These are phyloP conservation scores for Prunus mira DNA, from an alignment of 306 rosid genomes.

Conservation along the genomic window DNA sequence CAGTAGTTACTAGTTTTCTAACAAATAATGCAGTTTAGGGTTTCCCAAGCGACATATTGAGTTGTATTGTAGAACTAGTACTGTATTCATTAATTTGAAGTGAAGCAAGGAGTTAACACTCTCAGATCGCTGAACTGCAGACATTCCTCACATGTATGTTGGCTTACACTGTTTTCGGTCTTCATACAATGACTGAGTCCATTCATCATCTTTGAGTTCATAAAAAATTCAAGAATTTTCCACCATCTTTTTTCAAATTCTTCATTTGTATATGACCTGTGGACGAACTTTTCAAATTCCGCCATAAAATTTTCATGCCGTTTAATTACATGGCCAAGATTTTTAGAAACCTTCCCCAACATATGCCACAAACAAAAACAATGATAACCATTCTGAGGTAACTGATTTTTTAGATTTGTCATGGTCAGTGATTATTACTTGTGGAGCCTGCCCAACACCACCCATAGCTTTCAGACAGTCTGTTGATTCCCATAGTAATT, in stretches of 20 bases:
- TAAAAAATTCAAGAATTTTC: conserved; percentile 62
- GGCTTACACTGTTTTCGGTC: conserved; percentile 85
- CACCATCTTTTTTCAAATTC: conserved; percentile 89
- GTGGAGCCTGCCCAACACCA: conserved; percentile 56
- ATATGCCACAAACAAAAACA: conserved; percentile 80
- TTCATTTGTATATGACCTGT: conserved; percentile 72
- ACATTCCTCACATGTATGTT: conserved; percentile 64
- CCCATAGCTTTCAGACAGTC: conserved; percentile 92
- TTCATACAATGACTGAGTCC: conserved; percentile 68
- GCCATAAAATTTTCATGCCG: conserved; percentile 69
- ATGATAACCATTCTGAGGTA: conserved; percentile 55
- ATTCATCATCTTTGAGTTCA: conserved; percentile 78
- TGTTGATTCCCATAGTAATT: background rate
- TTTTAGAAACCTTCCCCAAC: conserved; percentile 80
- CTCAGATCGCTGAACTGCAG: conserved; percentile 76
- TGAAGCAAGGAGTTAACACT: conserved; percentile 64
- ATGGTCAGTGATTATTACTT: conserved; percentile 77
- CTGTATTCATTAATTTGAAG: too few relatives aligned
- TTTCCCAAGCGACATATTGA: too few relatives aligned
- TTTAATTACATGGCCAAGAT: conserved; percentile 47
- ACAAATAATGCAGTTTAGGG: too few relatives aligned
- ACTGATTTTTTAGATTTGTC: conserved; percentile 75
- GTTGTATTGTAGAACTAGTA: too few relatives aligned
- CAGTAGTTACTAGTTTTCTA: too few relatives aligned
- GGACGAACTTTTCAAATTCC: conserved; percentile 78